A percentile compares a stretch with the other conserved stretches of the same genome.
phyloP scores from a whole-genome alignment of 768 basidiomycete species.

The Asterophora lycoperdoides region DNA sequence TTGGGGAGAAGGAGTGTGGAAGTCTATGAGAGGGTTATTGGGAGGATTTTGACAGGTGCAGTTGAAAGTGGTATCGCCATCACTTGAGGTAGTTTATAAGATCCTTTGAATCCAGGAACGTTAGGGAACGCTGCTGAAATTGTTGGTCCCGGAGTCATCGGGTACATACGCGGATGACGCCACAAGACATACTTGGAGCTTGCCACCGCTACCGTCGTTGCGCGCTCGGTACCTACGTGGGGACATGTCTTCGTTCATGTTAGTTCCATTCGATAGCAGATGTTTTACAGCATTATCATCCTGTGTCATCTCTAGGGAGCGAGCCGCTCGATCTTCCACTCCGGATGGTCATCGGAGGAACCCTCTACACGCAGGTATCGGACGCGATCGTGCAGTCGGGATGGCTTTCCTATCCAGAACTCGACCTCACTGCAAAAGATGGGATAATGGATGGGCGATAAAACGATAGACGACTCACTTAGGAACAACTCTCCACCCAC shows the following conservation, averaged over 20 bases:
- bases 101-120: too few species aligned
- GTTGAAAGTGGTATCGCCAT: slow-evolving; percentile 48
- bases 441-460: too few species aligned
- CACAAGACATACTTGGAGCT: slow-evolving; percentile 36
- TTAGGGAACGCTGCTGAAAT: slow-evolving; percentile 48
- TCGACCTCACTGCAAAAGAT: slow-evolving; percentile 73
- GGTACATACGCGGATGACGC: slow-evolving; percentile 38
- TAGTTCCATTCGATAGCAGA: slow-evolving; percentile 35
- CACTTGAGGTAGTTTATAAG: too few species aligned
- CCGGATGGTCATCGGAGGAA: slow-evolving; percentile 42
- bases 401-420: slow-evolving; percentile 97
- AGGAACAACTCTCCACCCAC: slow-evolving; percentile 95
- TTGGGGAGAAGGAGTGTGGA: slow-evolving; percentile 41
- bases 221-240: slow-evolving; percentile 45
- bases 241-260: too few species aligned
- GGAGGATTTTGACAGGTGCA: slow-evolving; percentile 41
- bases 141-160: slow-evolving; percentile 50
- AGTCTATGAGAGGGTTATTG: slow-evolving; percentile 43
- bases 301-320: slow-evolving; percentile 52
- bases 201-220: slow-evolving; percentile 42
- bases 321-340: slow-evolving; percentile 78
- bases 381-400: slow-evolving; percentile 87
- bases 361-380: slow-evolving; percentile 59
- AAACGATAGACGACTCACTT: neutral
- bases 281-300: slow-evolving; percentile 14